phyloP scores from a whole-genome alignment of 225 moss, liverwort and hornwort species.

The Bryum argenteum region DNA sequence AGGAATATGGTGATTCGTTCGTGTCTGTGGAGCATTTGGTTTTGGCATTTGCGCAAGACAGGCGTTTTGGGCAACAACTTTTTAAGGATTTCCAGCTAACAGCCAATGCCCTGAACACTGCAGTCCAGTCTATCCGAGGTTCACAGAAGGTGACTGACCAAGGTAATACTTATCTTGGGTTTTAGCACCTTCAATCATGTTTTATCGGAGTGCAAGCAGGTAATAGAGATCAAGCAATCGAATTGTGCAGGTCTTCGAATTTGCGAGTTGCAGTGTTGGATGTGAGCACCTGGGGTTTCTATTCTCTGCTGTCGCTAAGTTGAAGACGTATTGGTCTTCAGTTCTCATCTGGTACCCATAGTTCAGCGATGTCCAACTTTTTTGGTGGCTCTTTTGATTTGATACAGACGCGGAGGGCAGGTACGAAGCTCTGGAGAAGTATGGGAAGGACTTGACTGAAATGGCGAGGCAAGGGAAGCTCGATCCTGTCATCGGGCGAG shows the following conservation, averaged over 20 bases:
- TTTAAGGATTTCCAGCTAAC: slow-evolving; percentile 84
- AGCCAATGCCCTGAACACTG: slow-evolving; percentile 63
- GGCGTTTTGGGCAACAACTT: slow-evolving; percentile 88
- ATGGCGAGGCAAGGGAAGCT: slow-evolving; percentile 98
- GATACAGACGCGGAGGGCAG: slow-evolving; percentile 84
- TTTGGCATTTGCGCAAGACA: slow-evolving; percentile 75
- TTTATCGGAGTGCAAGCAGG: neutral
- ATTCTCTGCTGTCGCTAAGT: neutral
- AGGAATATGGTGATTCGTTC: slow-evolving; percentile 79
- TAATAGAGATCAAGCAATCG: neutral
- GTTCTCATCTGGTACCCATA: neutral
- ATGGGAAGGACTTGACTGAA: slow-evolving; percentile 91
- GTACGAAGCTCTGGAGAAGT: slow-evolving; percentile 95
- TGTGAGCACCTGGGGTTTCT: neutral
- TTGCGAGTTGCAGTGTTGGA: slow-evolving; percentile 11
- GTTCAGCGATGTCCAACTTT: neutral
- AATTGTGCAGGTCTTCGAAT: neutral
- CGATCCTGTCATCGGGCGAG: slow-evolving; percentile 96
- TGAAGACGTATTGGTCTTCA: slow-evolving; percentile 7
- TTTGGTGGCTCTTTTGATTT: slow-evolving; percentile 5
- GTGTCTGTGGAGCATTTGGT: slow-evolving; percentile 97
- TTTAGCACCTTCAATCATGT: neutral
- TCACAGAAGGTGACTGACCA: slow-evolving; percentile 96
- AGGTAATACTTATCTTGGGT: slow-evolving; percentile 41
- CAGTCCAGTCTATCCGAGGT: slow-evolving; percentile 76